These are phyloP conservation scores for Halophytophthora batemanensis DNA, from an alignment of 352 stramenopile genomes.

Conservation along the genomic window DNA sequence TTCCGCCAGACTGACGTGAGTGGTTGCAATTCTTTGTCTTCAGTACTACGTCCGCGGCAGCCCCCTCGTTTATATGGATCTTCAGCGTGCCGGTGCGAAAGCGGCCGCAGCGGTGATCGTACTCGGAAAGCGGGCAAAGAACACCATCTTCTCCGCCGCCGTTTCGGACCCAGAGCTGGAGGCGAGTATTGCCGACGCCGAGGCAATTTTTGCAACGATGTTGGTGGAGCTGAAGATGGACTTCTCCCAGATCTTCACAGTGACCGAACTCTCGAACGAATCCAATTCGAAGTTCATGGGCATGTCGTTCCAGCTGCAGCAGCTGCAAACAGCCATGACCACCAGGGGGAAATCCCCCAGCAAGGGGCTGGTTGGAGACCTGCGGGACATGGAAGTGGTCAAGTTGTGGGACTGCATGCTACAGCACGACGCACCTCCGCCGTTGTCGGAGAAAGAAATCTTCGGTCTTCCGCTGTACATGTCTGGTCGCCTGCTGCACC, in stretches of 20 bases:
- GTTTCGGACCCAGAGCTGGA: constrained; percentile 49
- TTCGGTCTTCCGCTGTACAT: constrained; percentile 83
- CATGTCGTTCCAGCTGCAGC: constrained; percentile 62
- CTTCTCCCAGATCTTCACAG: constrained; percentile 79
- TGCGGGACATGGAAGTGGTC: constrained; percentile 23
- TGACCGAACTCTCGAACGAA: constrained; percentile 81
- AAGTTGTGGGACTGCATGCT: constrained; percentile 73
- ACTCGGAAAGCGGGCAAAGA: constrained; percentile 65
- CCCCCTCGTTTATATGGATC: constrained; percentile 69
- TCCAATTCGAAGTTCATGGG: constrained; percentile 88
- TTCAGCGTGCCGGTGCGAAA: constrained; percentile 80
- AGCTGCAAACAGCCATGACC: constrained; percentile 15
- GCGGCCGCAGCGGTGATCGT: constrained; percentile 76
- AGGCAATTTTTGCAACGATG: constrained; percentile 86
- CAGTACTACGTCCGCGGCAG: constrained; percentile 83
- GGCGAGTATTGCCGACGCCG: constrained; percentile 70
- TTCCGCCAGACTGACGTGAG: not conserved
- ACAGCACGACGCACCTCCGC: constrained; percentile 47
- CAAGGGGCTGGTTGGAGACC: constrained; percentile 9
- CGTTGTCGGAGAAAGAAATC: constrained; percentile 73
- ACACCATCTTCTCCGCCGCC: constrained; percentile 19
- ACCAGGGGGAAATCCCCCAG: not conserved
- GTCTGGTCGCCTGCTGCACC: constrained; percentile 76
- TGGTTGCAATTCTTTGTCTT: not conserved
- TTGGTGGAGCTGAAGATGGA: constrained; percentile 87